Evolutionary conservation across 179 eudicot species (phyloP).

Genomic region (Silene vulgaris): DNA sequence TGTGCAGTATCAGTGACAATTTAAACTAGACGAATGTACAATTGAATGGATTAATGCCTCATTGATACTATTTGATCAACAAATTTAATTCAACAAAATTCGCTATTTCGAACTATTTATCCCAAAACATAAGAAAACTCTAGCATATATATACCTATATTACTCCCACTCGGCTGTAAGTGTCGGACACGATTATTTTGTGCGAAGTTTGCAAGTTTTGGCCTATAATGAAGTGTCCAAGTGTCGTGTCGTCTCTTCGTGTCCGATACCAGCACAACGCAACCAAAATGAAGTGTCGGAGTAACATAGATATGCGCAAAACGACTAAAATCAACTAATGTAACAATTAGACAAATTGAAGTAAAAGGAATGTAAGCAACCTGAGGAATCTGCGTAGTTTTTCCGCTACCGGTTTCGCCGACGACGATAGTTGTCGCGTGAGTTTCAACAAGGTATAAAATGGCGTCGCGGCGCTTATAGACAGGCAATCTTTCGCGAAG

Average conservation of each 20-base stretch:
- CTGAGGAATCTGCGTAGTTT: conserved; percentile 98
- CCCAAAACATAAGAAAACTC: background rate
- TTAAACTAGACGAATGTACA: background rate
- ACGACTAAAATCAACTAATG: background rate
- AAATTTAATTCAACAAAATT: background rate
- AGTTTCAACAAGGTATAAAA: conserved; percentile 76
- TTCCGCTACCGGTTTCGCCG: conserved; percentile 96
- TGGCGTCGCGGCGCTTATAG: conserved; percentile 52
- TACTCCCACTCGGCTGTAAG: background rate
- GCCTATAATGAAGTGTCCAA: too few species aligned
- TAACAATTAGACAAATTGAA: background rate
- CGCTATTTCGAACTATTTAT: background rate
- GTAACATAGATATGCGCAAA: background rate
- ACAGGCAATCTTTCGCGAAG: conserved; percentile 81
- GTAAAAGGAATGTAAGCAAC: conserved; percentile 23
- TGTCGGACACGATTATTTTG: too few species aligned
- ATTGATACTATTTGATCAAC: background rate
- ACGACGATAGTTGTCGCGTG: conserved; percentile 74
- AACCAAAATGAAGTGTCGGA: background rate
- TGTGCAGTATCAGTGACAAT: background rate
- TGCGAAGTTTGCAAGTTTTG: too few species aligned
- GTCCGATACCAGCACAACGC: too few species aligned
- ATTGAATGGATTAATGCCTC: background rate
- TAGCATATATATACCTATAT: background rate
- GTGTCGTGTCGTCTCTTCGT: background rate